phyloP scores from a whole-genome alignment of 306 rosid genomes.

The Vicia faba region DNA sequence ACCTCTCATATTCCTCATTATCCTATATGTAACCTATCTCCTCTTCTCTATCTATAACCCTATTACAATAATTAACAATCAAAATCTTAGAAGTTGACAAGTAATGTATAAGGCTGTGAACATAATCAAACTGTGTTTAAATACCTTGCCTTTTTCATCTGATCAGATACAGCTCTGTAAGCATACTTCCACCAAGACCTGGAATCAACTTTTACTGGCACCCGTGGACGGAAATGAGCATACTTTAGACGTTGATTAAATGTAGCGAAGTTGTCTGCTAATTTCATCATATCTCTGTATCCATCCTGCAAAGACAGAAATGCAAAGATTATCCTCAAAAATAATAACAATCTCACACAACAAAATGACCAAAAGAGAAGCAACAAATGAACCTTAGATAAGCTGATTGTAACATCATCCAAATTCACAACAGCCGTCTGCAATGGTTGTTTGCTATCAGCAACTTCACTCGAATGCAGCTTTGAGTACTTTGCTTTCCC shows the following conservation, averaged over 20 bases:
- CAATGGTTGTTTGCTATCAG: conserved; percentile 72
- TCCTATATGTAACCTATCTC: not conserved
- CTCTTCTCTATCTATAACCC: not conserved
- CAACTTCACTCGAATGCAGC: conserved; percentile 59
- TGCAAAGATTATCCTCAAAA: conserved; percentile 28
- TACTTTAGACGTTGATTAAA: conserved; percentile 89
- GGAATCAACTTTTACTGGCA: conserved; percentile 71
- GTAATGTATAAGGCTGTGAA: conserved; percentile 15
- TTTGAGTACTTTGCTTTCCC: conserved; percentile 87
- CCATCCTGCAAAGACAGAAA: conserved; percentile 70
- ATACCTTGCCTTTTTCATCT: conserved; percentile 94
- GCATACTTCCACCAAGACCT: conserved; percentile 95
- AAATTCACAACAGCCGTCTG: conserved; percentile 87
- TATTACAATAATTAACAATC: conserved; percentile 10
- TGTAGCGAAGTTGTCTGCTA: conserved; percentile 91
- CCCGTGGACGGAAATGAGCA: conserved; percentile 89
- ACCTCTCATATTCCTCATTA: not conserved
- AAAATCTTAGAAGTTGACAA: conserved; percentile 13
- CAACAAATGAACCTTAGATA: conserved; percentile 69
- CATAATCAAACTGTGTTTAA: conserved; percentile 22
- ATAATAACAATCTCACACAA: conserved; percentile 15
- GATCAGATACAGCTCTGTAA: conserved; percentile 78
- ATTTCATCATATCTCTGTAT: conserved; percentile 73
- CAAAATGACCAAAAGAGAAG: conserved; percentile 19
- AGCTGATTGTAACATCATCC: conserved; percentile 93